A percentile compares a stretch with the other conserved stretches of the same genome.
These are phyloP conservation scores for Leptographium procerum DNA, from an alignment of 2,329 filamentous ascomycete species.

Conservation along the genomic window DNA sequence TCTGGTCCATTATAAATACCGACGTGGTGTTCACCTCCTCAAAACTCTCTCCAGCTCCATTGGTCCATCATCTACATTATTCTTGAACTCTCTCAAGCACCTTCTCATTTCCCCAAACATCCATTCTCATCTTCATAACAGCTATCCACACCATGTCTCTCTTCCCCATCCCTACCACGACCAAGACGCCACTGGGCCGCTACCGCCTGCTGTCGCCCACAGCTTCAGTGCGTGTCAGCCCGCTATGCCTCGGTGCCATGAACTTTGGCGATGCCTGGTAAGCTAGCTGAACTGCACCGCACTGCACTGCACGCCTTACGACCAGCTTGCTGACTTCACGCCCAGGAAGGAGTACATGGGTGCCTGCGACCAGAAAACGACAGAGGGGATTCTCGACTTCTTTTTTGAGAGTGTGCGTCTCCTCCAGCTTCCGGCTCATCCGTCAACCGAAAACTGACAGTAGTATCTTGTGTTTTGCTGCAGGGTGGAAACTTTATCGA, in stretches of 20 bases:
- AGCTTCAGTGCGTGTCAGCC: slow-evolving; percentile 55
- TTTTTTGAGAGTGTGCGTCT: slow-evolving; percentile 42
- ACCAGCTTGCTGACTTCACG: too few relatives aligned
- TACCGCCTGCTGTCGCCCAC: slow-evolving; percentile 57
- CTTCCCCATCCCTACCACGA: slow-evolving; percentile 24
- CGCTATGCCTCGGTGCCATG: slow-evolving; percentile 54
- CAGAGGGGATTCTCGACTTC: slow-evolving; percentile 54
- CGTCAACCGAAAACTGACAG: background rate
- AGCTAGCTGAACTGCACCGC: too few relatives aligned
- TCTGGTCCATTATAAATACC: too few relatives aligned
- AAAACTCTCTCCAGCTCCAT: too few relatives aligned
- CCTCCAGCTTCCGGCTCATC: too few relatives aligned
- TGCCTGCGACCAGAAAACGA: slow-evolving; percentile 48
- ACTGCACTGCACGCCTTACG: too few relatives aligned
- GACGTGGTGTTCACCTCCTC: too few relatives aligned
- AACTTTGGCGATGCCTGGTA: slow-evolving; percentile 51
- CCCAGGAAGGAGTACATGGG: slow-evolving; percentile 50
- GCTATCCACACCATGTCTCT: background rate
- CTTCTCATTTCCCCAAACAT: background rate
- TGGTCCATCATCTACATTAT: too few relatives aligned
- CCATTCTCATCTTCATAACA: background rate
- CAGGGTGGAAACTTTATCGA: slow-evolving; percentile 56
- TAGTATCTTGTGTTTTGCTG: too few relatives aligned
- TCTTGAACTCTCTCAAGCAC: too few relatives aligned
- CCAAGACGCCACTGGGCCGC: slow-evolving; percentile 49